A percentile compares a stretch with the other conserved stretches of the same genome.
phyloP scores from a whole-genome alignment of 352 stramenopile genomes.

The Phytophthora europaea region DNA sequence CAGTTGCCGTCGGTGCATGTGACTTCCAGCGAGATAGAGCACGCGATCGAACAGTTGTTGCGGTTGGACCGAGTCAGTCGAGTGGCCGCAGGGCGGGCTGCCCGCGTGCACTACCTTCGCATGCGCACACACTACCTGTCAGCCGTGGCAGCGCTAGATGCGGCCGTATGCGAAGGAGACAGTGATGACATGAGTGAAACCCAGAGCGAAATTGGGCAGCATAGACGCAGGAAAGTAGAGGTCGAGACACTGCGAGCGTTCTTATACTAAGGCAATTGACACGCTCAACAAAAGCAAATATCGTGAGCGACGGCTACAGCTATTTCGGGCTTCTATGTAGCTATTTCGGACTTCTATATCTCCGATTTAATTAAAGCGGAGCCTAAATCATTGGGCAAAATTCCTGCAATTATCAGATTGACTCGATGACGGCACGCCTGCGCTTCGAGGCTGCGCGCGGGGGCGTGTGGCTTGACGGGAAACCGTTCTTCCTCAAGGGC shows the following conservation, averaged over 20 bases:
- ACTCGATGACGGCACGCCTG: conserved; percentile 1
- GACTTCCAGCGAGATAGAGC: conserved; percentile 63
- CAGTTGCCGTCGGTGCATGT: conserved; percentile 62
- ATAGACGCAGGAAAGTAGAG: conserved; percentile 63
- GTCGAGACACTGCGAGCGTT: conserved; percentile 73
- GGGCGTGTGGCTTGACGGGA: conserved; percentile 44
- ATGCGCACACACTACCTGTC: conserved; percentile 78
- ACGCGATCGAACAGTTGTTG: conserved; percentile 55
- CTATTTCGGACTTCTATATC: no score
- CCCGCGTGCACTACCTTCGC: conserved; percentile 65
- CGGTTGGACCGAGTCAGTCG: conserved; percentile 63
- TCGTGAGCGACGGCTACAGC: no score
- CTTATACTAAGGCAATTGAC: conserved; percentile 50
- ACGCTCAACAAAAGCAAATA: background rate
- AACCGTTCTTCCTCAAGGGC: conserved; percentile 62
- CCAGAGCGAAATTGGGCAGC: conserved; percentile 66
- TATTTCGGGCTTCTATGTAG: no score
- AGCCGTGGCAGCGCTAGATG: conserved; percentile 71
- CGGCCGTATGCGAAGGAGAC: conserved; percentile 68
- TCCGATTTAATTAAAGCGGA: no score
- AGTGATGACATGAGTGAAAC: conserved; percentile 57
- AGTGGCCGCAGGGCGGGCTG: conserved; percentile 61
- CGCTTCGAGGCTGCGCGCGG: conserved; percentile 46
- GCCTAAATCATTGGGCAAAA: no score
- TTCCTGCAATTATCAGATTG: background rate